Evolutionary conservation across 352 stramenopile species (phyloP).

Genomic region (Phytopythium delawarense): DNA sequence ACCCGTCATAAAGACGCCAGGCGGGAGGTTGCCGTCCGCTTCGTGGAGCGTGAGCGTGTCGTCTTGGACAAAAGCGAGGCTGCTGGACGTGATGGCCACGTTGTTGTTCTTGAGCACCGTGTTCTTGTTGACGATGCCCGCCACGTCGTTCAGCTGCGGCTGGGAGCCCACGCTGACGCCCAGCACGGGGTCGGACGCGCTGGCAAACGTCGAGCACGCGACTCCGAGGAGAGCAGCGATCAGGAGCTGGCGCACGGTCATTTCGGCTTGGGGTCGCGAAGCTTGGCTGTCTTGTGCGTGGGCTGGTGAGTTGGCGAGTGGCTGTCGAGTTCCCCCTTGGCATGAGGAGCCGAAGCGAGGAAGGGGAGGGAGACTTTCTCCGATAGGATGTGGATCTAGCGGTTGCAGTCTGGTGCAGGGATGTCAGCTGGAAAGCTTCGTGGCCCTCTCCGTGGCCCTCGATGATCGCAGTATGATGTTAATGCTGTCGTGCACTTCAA

Average conservation of each 20-base stretch:
- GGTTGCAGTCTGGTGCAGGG: neutral
- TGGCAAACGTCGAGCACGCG: neutral
- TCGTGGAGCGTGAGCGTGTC: conserved; percentile 4
- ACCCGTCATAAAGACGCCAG: conserved; percentile 14
- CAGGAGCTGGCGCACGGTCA: neutral
- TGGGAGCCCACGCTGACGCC: conserved; percentile 6
- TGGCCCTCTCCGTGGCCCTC: too few species aligned
- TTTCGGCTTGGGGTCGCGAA: neutral
- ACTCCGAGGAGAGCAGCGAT: neutral
- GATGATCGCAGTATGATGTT: too few species aligned
- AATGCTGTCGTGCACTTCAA: neutral
- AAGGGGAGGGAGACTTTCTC: neutral
- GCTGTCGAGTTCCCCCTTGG: neutral
- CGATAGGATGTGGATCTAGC: neutral
- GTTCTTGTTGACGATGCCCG: conserved; percentile 9
- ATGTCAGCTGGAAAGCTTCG: neutral
- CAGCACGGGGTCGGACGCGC: neutral
- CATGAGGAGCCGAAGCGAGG: neutral
- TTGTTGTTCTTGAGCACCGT: conserved; percentile 9
- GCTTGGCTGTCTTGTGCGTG: neutral
- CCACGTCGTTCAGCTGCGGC: conserved; percentile 1
- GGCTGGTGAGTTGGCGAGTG: neutral
- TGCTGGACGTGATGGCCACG: conserved; percentile 5
- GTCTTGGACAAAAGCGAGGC: conserved; percentile 1
- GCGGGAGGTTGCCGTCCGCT: neutral